Conservation (phyloP, 257 asterid species). For the Solanum ossicruentum region DNA sequence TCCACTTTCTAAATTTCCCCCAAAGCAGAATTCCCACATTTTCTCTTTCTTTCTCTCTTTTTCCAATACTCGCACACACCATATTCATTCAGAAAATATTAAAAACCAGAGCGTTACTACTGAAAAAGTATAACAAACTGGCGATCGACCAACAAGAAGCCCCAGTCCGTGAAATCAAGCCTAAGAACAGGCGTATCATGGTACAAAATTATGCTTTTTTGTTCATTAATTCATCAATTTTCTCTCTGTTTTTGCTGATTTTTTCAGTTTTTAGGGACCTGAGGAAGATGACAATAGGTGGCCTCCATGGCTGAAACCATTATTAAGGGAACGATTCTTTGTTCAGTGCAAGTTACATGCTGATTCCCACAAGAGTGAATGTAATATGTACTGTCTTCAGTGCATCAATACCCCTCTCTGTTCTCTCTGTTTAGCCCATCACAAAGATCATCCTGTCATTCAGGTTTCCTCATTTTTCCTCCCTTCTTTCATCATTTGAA, state of each 20-base stretch:
- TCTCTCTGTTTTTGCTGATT: background rate
- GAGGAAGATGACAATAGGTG: constrained; percentile 7
- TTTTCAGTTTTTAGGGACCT: background rate
- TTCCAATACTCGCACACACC: background rate
- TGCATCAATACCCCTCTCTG: constrained; percentile 9
- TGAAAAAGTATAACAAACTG: constrained; percentile 36
- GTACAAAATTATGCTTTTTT: constrained; percentile 10
- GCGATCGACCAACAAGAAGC: constrained; percentile 67
- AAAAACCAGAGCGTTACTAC: constrained; percentile 4
- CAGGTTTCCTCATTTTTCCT: background rate
- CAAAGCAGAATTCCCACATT: background rate
- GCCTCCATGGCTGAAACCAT: constrained; percentile 7
- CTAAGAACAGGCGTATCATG: constrained; percentile 66
- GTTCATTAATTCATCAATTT: background rate
- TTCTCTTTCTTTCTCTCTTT: background rate
- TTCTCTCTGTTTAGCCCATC: constrained; percentile 7
- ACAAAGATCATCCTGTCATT: constrained; percentile 9
- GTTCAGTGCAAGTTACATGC: constrained; percentile 8
- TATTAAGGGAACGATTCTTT: constrained; percentile 4
- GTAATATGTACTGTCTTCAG: constrained; percentile 15
- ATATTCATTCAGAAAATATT: background rate
- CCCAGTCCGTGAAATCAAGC: constrained; percentile 53
- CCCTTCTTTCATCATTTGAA: background rate
- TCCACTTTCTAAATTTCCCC: constrained; percentile 21
- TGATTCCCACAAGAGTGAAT: constrained; percentile 12